Evolutionary conservation across 2,329 filamentous ascomycete species (phyloP), one percentile per base, ranked within the genome.

Genomic region (Thelonectria olida): DNA sequence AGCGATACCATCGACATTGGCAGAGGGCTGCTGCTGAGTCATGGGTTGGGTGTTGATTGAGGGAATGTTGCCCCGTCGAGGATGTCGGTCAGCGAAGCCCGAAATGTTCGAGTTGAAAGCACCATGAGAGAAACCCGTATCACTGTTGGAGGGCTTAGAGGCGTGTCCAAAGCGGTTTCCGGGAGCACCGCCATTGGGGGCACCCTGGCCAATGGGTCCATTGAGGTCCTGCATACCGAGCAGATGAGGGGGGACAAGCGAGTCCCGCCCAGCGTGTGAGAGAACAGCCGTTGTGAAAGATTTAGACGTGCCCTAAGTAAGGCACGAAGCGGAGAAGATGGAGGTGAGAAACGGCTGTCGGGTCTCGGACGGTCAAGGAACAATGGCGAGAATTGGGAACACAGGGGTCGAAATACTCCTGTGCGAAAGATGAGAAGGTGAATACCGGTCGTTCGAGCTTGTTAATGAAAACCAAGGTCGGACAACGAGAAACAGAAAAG

Each of bases 181-280:
- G 83, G 84, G 74, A 82, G 87, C 68, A 47, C 68, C 68, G 44
- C 69, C 72, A 45, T 74, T 73, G 47, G 69, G 68, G 41, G 65
- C 69, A 45, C 71, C 71, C 56, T 76, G 75, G 72, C 81, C 84
- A 67, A 87, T 84, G 69, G 85, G 83, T 69, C 85, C 84, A 73
- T 92, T 89, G 80, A 92, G 88, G 80, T 92, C 91, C 87, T 97
- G 94, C 94, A 97, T 97, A 81, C 88, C 89, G 83, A 95, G 88
- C 76, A 93, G 85, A 84, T 93, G 91, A 85, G 90, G 90, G 82
- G 90, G 92, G 90, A 92, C 89, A 84, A 92, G 87, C 79, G 85
- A 90, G 91, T 95, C 92, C 92, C 90, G 88, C 82, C 88, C 82
- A 79, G 84, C 84, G 80, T 90, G 88, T 79, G 90, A 91, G 83